Conservation (phyloP, 2,329 filamentous ascomycete species). For the Lasiodiplodia gonubiensis region DNA sequence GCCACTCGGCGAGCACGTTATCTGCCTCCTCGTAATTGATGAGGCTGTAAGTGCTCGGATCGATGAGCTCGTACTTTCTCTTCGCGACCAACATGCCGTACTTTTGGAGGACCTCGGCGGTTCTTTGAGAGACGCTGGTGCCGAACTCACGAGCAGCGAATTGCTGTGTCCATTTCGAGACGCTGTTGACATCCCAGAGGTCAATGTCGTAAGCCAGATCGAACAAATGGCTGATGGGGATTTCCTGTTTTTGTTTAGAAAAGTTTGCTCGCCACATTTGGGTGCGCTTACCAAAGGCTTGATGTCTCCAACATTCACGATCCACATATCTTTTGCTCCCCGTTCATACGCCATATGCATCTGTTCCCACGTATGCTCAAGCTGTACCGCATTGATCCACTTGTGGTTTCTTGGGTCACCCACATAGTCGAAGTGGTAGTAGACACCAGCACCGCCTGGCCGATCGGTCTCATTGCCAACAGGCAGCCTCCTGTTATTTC, state of each 20-base stretch:
- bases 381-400: conserved; percentile 67
- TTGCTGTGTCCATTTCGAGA: conserved; percentile 60
- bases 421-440: conserved; percentile 70
- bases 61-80: conserved; percentile 68
- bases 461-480: conserved; percentile 64
- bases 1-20: conserved; percentile 62
- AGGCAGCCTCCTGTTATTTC: conserved; percentile 68
- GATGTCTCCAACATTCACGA: conserved; percentile 71
- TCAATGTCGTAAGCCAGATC: conserved; percentile 70
- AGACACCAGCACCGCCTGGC: conserved; percentile 68
- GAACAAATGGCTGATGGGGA: conserved; percentile 71
- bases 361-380: conserved; percentile 70
- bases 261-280: conserved; percentile 7
- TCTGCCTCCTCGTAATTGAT: conserved; percentile 71
- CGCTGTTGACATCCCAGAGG: conserved; percentile 62
- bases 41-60: conserved; percentile 63
- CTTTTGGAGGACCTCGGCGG: conserved; percentile 59
- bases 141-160: conserved; percentile 67
- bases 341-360: conserved; percentile 67
- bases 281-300: conserved; percentile 58
- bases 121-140: conserved; percentile 52
- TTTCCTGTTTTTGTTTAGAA: conserved; percentile 48
- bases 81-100: conserved; percentile 64
- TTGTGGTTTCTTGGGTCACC: conserved; percentile 65
- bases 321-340: conserved; percentile 66